These are phyloP conservation scores for Russula earlei DNA, from an alignment of 768 basidiomycete genomes.

Conservation along the genomic window DNA sequence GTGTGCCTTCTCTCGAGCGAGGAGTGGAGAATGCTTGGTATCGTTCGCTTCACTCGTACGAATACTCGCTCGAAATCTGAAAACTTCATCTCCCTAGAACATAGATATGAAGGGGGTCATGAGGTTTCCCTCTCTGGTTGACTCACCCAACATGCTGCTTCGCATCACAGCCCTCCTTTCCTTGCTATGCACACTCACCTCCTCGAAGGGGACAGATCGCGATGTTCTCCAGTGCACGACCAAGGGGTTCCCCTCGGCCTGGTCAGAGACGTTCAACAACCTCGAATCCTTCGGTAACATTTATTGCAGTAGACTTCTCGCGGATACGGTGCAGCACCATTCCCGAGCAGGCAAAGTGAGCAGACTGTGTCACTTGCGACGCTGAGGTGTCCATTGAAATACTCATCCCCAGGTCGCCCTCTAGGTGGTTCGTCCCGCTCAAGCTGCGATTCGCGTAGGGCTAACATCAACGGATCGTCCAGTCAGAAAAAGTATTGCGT, in stretches of 20 bases:
- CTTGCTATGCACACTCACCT: background rate
- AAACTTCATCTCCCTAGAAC: background rate
- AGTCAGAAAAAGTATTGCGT: constrained; percentile 16
- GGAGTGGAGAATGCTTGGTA: background rate
- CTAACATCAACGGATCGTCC: background rate
- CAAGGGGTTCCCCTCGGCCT: constrained; percentile 11
- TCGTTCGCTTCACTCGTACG: constrained; percentile 1
- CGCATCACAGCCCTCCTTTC: background rate
- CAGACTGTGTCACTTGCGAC: background rate
- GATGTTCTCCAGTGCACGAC: constrained; percentile 16
- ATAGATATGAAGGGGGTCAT: background rate
- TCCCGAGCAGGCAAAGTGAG: constrained; percentile 8
- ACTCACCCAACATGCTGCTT: constrained; percentile 6
- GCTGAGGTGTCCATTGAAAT: background rate
- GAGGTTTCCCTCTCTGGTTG: background rate
- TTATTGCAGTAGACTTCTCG: constrained; percentile 12
- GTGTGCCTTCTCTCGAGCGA: background rate
- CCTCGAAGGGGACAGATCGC: constrained; percentile 1
- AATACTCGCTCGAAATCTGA: background rate
- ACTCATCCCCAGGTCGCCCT: background rate
- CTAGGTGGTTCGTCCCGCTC: constrained; percentile 7
- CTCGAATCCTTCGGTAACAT: constrained; percentile 5
- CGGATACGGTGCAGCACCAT: constrained; percentile 7
- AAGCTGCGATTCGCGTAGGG: background rate
- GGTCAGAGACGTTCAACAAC: constrained; percentile 12